Base-by-base conservation (phyloP, 192 early-diverging fungal species). In the Backusella luteola region DNA sequence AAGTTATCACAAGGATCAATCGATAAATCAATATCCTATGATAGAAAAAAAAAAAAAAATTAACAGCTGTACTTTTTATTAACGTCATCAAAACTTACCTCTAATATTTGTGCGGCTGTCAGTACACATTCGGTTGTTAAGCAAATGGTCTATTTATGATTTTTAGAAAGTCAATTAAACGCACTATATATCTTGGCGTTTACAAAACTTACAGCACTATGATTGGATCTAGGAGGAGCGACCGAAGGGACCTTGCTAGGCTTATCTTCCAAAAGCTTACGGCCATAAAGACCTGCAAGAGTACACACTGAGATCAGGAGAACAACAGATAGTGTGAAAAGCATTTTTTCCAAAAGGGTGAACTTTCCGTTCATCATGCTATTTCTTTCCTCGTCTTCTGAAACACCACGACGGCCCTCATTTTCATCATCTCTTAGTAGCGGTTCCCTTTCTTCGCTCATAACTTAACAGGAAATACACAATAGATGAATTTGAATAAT, bases 1-100 rank as follows among this genome's bases (percentile, higher is more conserved):
- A 93, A 93, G 73, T 93, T 91, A 8, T 87, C 78, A 42, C 92
- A 93, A 19, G 92, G 91, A 79, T 93, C 86, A 3, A 80, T 85
- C 2, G 76, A 71, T 15, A 78, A 72, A 74, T 91, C 90, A 80
- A 93, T 85, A 41, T 86, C 87, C 36, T 79, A 29, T 12, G 12
- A n/a, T n/a, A n/a, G n/a, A 12, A 53, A n/a, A 9, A 7, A 56
- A 9, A 21, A 1, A 56, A 19, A 12, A n/a, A 0, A 56, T 29
- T 23, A 63, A 36, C 17, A 21, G 15, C 23, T 67, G 21, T 69
- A 36, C 63, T 11, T 71, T 71, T 14, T 59, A 14, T 5, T 34
- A 71, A 0, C 15, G 19, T 15, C 1, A 23, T 19, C 34, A 23
- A 32, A 29, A 3, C 74, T 35, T 78, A 79, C 78, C 42, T 74